Percentiles rank a stretch among this genome's conserved stretches.
Conservation (phyloP, 106 monocot species). For the Allium sativum region DNA sequence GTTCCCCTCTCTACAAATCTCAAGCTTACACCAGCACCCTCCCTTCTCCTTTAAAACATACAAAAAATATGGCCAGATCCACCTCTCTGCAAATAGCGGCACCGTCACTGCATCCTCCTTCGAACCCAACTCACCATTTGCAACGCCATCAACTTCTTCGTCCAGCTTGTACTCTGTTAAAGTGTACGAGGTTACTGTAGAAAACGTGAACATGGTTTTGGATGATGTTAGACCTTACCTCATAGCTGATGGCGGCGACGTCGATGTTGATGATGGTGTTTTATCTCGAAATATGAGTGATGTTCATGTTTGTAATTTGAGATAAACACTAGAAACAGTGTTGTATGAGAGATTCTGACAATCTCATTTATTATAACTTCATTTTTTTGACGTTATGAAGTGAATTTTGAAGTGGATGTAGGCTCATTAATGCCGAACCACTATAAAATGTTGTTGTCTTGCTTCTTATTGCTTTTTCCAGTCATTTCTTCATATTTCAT, state of each 20-base stretch:
- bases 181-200: conserved; percentile 53
- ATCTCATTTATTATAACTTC: too few species aligned
- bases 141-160: conserved; percentile 6
- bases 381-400: too few species aligned
- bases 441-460: too few species aligned
- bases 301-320: too few species aligned
- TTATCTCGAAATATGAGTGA: too few species aligned
- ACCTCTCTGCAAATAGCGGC: not conserved
- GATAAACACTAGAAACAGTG: too few species aligned
- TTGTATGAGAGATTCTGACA: too few species aligned
- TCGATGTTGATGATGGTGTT: conserved; percentile 78
- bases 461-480: too few species aligned
- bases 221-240: conserved; percentile 90
- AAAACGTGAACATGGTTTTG: conserved; percentile 81
- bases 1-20: not conserved
- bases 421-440: too few species aligned
- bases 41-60: not conserved
- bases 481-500: too few species aligned
- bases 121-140: not conserved
- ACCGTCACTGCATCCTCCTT: conserved; percentile 7
- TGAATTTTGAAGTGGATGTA: too few species aligned
- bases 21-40: conserved; percentile 6
- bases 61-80: not conserved
- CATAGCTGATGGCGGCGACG: conserved; percentile 82
- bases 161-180: conserved; percentile 55